Conservation (phyloP, 1,284 basidiomycete genomes). For the Sporisorium reilianum region DNA sequence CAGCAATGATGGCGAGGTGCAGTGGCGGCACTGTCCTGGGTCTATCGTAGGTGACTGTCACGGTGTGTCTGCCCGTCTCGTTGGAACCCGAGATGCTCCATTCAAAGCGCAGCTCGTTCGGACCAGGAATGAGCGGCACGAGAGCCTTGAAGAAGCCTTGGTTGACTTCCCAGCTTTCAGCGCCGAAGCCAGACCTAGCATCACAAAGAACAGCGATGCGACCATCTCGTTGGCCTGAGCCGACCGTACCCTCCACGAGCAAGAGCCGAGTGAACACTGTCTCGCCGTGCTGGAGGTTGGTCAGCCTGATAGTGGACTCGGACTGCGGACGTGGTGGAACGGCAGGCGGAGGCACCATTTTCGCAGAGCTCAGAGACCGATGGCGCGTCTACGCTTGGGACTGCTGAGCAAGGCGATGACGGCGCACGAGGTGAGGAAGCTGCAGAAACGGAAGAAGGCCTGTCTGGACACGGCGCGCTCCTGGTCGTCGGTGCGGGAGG, state of each 20-base stretch:
- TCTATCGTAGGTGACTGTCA: slow-evolving; percentile 20
- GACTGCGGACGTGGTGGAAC: slow-evolving; percentile 6
- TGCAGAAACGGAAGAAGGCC: slow-evolving; percentile 65
- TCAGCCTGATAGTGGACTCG: slow-evolving; percentile 10
- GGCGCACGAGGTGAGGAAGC: slow-evolving; percentile 60
- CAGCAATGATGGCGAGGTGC: slow-evolving; percentile 44
- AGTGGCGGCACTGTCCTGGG: slow-evolving; percentile 23
- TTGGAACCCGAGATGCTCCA: slow-evolving; percentile 1
- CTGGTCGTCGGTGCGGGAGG: slow-evolving; percentile 56
- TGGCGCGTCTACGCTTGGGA: slow-evolving; percentile 51
- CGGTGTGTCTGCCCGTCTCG: neutral
- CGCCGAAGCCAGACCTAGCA: slow-evolving; percentile 21
- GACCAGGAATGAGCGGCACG: slow-evolving; percentile 30
- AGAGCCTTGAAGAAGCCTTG: slow-evolving; percentile 46
- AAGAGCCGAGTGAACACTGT: slow-evolving; percentile 42
- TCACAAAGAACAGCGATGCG: slow-evolving; percentile 18
- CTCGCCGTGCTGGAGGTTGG: slow-evolving; percentile 27
- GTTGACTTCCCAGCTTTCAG: slow-evolving; percentile 42
- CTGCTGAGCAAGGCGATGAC: slow-evolving; percentile 61
- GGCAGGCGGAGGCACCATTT: neutral
- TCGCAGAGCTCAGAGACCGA: slow-evolving; percentile 26
- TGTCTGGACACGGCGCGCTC: slow-evolving; percentile 61
- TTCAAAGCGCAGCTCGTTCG: slow-evolving; percentile 26
- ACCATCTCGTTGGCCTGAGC: slow-evolving; percentile 5
- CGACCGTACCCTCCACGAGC: slow-evolving; percentile 32